Evolutionary conservation across 176 grass and related monocot species (phyloP), one percentile per base, ranked within the genome.

Genomic region (Coix lacrymajobi): DNA sequence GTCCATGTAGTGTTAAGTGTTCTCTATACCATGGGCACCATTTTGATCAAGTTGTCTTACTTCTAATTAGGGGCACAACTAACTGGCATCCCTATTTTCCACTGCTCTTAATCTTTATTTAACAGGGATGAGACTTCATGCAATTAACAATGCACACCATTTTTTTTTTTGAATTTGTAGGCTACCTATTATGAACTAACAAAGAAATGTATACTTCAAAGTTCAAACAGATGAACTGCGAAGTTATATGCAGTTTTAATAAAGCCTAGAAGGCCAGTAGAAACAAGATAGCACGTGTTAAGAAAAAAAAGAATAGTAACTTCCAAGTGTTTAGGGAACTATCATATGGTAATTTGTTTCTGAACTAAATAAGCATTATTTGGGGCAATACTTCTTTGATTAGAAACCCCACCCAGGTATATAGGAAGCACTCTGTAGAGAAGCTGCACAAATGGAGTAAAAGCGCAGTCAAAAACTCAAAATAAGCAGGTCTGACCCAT

Each of bases 1-100:
- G 11, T 37, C 19, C 26, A 33, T 86, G 26, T 62, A 57, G 76
- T 74, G 11, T 85, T 73, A 46, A 81, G 60, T 85, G 40, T 20
- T 51, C 26, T 62, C 48, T 29, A 54, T 12, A 73, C 30, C 57
- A 82, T 67, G 44, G 81, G 7, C 61, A 69, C 9, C 30, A 7
- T 68, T 26, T 26, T 81, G 45, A 60, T 66, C 32, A 54, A 64
- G 67, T 33, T 80, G 25, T 28, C 48, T 49, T 84, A 24, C 26
- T 79, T 26, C 25, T 62, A 11, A 22, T 39, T 19, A 57, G 25
- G 26, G 19, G 58, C 28, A 75, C 5, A 40, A 24, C 31, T 81
- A 52, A 51, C n/a, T 81, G 22, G 38, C 63, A 70, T 82, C 22
- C 33, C 39, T 14, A 12, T 69, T 71, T 76, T 70, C 33, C 34